Conservation (phyloP, 148 eudicot genomes). For the Chenopodium formosanum region DNA sequence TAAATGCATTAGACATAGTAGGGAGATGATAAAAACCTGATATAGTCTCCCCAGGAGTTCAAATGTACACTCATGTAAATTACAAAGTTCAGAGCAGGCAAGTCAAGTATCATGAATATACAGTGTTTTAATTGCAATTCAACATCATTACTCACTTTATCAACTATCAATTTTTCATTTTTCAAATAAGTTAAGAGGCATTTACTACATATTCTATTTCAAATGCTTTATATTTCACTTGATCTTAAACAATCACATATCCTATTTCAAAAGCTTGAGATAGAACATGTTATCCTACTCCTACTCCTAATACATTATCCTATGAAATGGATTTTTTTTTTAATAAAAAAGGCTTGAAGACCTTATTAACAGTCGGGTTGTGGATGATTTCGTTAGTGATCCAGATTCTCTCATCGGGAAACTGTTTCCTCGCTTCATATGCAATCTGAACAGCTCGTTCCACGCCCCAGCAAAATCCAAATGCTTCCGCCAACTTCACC, state of each 20-base stretch:
- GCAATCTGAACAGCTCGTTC: slow-evolving; percentile 98
- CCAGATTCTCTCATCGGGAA: slow-evolving; percentile 83
- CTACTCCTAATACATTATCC: too few species aligned
- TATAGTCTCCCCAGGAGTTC: too few species aligned
- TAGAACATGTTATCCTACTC: too few species aligned
- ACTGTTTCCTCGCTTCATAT: slow-evolving; percentile 90
- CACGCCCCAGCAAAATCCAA: slow-evolving; percentile 99
- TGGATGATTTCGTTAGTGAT: slow-evolving; percentile 94
- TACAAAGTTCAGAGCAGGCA: too few species aligned
- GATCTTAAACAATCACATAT: not conserved
- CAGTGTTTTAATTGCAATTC: not conserved
- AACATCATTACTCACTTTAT: not conserved
- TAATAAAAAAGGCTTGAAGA: slow-evolving; percentile 14
- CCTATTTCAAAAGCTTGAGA: not conserved
- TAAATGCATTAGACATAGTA: too few species aligned
- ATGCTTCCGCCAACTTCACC: slow-evolving; percentile 84
- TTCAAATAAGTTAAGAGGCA: not conserved
- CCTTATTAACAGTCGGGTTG: slow-evolving; percentile 97
- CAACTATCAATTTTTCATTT: not conserved
- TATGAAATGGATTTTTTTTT: not conserved
- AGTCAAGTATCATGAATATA: too few species aligned
- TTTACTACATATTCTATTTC: not conserved
- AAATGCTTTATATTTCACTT: not conserved
- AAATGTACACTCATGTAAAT: too few species aligned
- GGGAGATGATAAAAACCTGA: too few species aligned